phyloP scores from a whole-genome alignment of 2,329 filamentous ascomycete genomes.

The Microdochium trichocladiopsis region DNA sequence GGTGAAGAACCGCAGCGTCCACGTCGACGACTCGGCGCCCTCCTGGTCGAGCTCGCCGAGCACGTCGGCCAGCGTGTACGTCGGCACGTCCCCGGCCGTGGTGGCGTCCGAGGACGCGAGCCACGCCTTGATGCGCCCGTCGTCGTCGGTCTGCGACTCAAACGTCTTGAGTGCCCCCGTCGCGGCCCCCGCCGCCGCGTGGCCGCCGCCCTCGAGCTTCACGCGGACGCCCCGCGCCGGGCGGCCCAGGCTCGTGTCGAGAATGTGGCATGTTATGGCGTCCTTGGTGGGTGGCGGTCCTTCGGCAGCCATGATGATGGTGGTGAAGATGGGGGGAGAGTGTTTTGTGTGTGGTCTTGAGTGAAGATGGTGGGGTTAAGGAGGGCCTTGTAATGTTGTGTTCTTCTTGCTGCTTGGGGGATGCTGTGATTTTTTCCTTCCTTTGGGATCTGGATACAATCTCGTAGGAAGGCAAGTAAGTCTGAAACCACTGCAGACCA shows the following conservation, averaged over 20 bases:
- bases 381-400: no score
- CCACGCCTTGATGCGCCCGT: slow-evolving; percentile 70
- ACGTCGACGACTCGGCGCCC: slow-evolving; percentile 40
- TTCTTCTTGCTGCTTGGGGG: neutral
- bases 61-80: slow-evolving; percentile 51
- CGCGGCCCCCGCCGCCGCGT: slow-evolving; percentile 51
- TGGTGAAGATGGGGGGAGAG: neutral
- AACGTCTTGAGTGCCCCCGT: slow-evolving; percentile 41
- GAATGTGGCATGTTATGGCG: slow-evolving; percentile 79
- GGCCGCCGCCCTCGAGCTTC: slow-evolving; percentile 53
- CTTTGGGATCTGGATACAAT: no score
- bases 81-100: slow-evolving; percentile 47
- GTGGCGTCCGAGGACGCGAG: slow-evolving; percentile 45
- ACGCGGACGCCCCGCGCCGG: slow-evolving; percentile 63
- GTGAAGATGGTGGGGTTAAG: neutral
- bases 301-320: neutral
- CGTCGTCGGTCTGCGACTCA: slow-evolving; percentile 63
- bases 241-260: slow-evolving; percentile 70
- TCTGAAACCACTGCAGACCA: no score
- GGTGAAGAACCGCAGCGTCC: slow-evolving; percentile 68
- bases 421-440: no score
- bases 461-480: no score
- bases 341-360: neutral
- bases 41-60: slow-evolving; percentile 24
- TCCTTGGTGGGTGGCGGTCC: slow-evolving; percentile 34